phyloP scores from a whole-genome alignment of 495 filamentous ascomycete genomes.

The Aspergillus coremiiformis region DNA sequence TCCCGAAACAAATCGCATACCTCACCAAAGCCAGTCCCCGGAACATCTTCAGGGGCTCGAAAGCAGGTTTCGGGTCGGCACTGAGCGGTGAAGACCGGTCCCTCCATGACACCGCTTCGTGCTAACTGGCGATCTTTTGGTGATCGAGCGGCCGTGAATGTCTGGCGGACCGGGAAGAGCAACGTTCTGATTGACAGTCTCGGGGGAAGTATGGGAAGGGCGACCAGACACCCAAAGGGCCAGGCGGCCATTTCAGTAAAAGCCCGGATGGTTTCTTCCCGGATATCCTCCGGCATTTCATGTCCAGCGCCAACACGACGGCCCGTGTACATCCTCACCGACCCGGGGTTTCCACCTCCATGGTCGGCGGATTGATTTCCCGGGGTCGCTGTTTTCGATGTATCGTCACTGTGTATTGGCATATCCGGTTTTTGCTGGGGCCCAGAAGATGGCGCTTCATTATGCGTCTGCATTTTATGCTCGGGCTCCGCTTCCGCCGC shows the following conservation, averaged over 20 bases:
- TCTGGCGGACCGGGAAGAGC: conserved; percentile 45
- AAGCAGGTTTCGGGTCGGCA: conserved; percentile 54
- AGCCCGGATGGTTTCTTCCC: conserved; percentile 58
- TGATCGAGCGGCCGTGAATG: conserved; percentile 55
- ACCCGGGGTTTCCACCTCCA: conserved; percentile 11
- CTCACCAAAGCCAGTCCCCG: conserved; percentile 47
- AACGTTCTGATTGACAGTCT: conserved; percentile 50
- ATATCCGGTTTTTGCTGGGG: conserved; percentile 5
- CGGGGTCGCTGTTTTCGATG: background rate
- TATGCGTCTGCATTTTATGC: conserved; percentile 22
- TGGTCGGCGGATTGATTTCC: conserved; percentile 1
- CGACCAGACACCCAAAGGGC: conserved; percentile 69
- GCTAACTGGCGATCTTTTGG: conserved; percentile 63
- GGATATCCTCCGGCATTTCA: conserved; percentile 70
- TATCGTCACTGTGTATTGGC: conserved; percentile 31
- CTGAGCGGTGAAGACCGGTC: conserved; percentile 55
- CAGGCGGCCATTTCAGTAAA: conserved; percentile 75
- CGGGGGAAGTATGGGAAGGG: conserved; percentile 54
- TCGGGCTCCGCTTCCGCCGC: conserved; percentile 11
- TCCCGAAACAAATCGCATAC: conserved; percentile 66
- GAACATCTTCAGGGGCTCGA: conserved; percentile 25
- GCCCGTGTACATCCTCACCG: conserved; percentile 36
- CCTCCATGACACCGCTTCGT: conserved; percentile 66
- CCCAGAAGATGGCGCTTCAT: background rate
- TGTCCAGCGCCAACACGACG: conserved; percentile 55